Evolutionary conservation across 495 filamentous ascomycete genomes (phyloP).

Genomic region (Penicillium crystallinum): DNA sequence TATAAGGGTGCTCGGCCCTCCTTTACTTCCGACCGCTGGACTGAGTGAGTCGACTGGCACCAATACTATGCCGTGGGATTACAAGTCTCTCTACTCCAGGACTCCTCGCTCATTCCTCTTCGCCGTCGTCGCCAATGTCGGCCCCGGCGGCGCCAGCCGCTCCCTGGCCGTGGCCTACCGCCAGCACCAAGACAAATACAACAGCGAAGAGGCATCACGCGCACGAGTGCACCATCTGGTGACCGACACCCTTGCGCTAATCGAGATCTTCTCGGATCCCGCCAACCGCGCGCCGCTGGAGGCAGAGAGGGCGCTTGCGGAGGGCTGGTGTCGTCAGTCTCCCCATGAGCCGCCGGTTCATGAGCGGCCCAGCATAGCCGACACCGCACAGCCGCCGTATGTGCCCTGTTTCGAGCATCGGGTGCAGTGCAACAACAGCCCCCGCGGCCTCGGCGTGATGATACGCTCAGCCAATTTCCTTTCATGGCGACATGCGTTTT

Average conservation of each 20-base stretch:
- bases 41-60: no score
- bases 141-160: slow-evolving; percentile 12
- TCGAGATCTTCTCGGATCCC: slow-evolving; percentile 14
- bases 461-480: slow-evolving; percentile 10
- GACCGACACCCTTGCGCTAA: slow-evolving; percentile 13
- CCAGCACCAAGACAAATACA: slow-evolving; percentile 6
- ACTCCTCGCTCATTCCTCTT: slow-evolving; percentile 17
- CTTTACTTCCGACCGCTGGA: no score
- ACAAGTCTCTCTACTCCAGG: slow-evolving; percentile 3
- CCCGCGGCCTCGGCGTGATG: slow-evolving; percentile 12
- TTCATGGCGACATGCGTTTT: slow-evolving; percentile 14
- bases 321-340: slow-evolving; percentile 13
- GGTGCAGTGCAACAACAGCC: slow-evolving; percentile 9
- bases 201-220: neutral
- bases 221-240: slow-evolving; percentile 6
- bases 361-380: slow-evolving; percentile 13
- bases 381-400: slow-evolving; percentile 12
- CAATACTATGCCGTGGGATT: slow-evolving; percentile 3
- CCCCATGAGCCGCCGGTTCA: neutral
- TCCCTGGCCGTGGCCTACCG: slow-evolving; percentile 18
- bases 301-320: slow-evolving; percentile 6
- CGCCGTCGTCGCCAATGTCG: slow-evolving; percentile 16
- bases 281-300: slow-evolving; percentile 13
- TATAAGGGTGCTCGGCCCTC: no score
- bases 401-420: neutral